Conservation (phyloP, 2,329 filamentous ascomycete species). For the Exutisphaerella laricina region DNA sequence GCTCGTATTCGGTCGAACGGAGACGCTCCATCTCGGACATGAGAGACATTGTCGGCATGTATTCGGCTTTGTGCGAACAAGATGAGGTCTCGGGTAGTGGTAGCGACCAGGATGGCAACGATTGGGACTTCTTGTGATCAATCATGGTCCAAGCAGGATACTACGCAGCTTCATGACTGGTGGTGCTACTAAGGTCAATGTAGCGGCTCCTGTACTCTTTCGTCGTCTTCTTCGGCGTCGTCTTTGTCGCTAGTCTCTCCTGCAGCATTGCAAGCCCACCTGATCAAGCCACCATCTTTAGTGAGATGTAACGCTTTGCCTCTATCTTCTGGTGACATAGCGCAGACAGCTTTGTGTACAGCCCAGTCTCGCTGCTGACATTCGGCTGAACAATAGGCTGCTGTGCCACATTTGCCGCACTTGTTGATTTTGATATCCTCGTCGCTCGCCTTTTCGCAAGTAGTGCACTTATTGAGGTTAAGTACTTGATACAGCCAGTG, state of each 20-base stretch:
- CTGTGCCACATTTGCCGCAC: slow-evolving; percentile 22
- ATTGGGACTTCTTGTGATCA: too few relatives aligned
- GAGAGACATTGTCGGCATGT: too few relatives aligned
- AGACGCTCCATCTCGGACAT: too few relatives aligned
- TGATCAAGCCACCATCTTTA: slow-evolving; percentile 13
- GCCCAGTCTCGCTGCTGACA: slow-evolving; percentile 22
- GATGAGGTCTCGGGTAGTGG: too few relatives aligned
- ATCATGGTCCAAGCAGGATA: too few relatives aligned
- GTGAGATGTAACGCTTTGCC: slow-evolving; percentile 20
- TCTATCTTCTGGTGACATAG: slow-evolving; percentile 18
- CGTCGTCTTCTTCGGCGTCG: too few relatives aligned
- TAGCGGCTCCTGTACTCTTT: too few relatives aligned
- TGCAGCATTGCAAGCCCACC: slow-evolving; percentile 3
- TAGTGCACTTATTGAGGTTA: slow-evolving; percentile 14
- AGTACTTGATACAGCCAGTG: slow-evolving; percentile 20
- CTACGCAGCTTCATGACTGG: too few relatives aligned
- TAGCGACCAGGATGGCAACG: too few relatives aligned
- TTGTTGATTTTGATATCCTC: slow-evolving; percentile 7
- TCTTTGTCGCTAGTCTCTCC: neutral
- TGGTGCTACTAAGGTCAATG: too few relatives aligned
- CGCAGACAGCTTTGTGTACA: slow-evolving; percentile 21
- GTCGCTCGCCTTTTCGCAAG: slow-evolving; percentile 4
- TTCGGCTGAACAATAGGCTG: slow-evolving; percentile 18
- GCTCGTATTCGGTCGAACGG: too few relatives aligned
- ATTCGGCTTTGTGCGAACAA: too few relatives aligned